Conservation (phyloP, 1,284 basidiomycete species). For the Fomes fomentarius region DNA sequence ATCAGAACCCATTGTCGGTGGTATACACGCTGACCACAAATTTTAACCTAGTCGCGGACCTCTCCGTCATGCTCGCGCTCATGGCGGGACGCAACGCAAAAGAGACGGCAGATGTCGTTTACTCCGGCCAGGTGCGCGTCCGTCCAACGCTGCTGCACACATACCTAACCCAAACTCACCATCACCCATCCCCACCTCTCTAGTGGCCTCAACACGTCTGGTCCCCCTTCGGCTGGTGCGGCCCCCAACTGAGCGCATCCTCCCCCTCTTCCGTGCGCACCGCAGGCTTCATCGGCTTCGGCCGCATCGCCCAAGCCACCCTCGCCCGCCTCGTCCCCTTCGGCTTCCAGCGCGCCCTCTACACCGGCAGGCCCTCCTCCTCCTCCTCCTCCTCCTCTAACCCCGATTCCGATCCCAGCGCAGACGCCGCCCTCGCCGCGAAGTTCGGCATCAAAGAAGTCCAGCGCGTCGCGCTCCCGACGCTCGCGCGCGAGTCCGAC, state of each 20-base stretch:
- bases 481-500: constrained; percentile 78
- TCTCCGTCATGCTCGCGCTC: constrained; percentile 85
- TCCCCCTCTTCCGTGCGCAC: constrained; percentile 59
- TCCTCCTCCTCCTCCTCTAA: constrained; percentile 39
- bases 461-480: constrained; percentile 62
- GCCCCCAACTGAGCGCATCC: constrained; percentile 72
- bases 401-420: constrained; percentile 43
- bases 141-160: neutral
- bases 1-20: too few species aligned
- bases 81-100: constrained; percentile 87
- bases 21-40: too few species aligned
- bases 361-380: constrained; percentile 59
- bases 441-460: constrained; percentile 55
- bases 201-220: constrained; percentile 72
- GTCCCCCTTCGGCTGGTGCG: constrained; percentile 82
- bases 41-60: constrained; percentile 80
- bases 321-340: constrained; percentile 80
- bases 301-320: constrained; percentile 86
- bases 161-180: neutral
- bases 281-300: constrained; percentile 92
- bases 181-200: neutral
- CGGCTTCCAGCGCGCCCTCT: constrained; percentile 71
- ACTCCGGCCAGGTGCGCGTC: constrained; percentile 56
- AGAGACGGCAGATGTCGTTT: constrained; percentile 65
- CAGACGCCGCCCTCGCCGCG: constrained; percentile 55